A percentile compares a stretch with the other conserved stretches of the same genome.
Conservation (phyloP, 371 early-diverging fungal species). For the Mucor racemosus region DNA sequence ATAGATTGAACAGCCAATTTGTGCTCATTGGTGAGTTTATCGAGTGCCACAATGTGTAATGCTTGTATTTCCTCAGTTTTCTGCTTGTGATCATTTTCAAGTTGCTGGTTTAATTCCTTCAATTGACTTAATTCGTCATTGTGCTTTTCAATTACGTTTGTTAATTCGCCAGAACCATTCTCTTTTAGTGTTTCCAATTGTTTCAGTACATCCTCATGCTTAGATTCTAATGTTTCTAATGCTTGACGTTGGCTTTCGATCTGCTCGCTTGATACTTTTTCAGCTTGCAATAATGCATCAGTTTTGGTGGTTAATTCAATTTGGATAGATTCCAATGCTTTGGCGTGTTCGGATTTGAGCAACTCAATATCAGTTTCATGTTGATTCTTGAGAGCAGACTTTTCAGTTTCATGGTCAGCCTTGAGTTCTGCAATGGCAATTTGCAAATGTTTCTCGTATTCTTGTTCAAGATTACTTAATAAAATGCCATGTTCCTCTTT, state of each 20-base stretch:
- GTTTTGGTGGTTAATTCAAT: neutral
- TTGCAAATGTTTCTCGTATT: neutral
- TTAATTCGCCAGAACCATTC: constrained; percentile 19
- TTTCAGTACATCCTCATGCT: constrained; percentile 15
- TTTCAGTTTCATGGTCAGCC: constrained; percentile 8
- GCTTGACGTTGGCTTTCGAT: neutral
- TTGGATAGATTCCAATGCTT: constrained; percentile 3
- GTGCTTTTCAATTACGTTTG: constrained; percentile 17
- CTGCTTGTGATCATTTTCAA: neutral
- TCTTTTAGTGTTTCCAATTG: constrained; percentile 22
- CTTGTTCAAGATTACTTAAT: constrained; percentile 8
- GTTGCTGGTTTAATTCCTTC: constrained; percentile 4
- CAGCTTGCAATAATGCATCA: neutral
- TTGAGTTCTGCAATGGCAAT: constrained; percentile 12
- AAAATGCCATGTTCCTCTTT: constrained; percentile 18
- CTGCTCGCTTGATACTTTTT: constrained; percentile 11
- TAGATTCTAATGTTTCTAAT: constrained; percentile 14
- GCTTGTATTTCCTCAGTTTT: neutral
- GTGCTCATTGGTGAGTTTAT: constrained; percentile 10
- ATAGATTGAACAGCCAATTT: constrained; percentile 1
- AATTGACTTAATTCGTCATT: constrained; percentile 17
- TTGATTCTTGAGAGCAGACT: neutral
- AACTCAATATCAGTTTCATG: constrained; percentile 10
- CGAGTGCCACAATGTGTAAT: neutral
- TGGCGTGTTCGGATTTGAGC: constrained; percentile 1